Percentiles rank a stretch among this genome's conserved stretches.
phyloP scores from a whole-genome alignment of 2,329 filamentous ascomycete species.

The Venturia nashicola region DNA sequence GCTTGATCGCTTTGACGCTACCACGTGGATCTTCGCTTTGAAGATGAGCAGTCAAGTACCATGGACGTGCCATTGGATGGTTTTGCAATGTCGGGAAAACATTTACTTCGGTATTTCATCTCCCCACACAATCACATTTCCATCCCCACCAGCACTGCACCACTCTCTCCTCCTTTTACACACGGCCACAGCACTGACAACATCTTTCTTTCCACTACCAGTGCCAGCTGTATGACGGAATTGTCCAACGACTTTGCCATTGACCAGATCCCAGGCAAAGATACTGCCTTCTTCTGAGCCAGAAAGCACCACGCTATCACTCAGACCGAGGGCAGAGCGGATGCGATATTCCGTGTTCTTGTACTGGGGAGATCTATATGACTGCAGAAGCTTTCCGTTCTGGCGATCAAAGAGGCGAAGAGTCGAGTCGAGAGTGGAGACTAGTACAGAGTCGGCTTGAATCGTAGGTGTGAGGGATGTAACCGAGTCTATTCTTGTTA shows the following conservation, averaged over 20 bases:
- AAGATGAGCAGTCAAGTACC: too few relatives aligned
- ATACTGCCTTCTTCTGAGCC: slow-evolving; percentile 69
- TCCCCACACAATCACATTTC: slow-evolving; percentile 16
- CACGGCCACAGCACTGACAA: slow-evolving; percentile 36
- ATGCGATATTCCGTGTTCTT: slow-evolving; percentile 62
- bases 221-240: slow-evolving; percentile 34
- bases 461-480: slow-evolving; percentile 61
- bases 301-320: slow-evolving; percentile 65
- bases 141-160: slow-evolving; percentile 38
- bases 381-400: slow-evolving; percentile 60
- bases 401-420: slow-evolving; percentile 71
- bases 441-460: slow-evolving; percentile 63
- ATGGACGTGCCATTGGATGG: too few relatives aligned
- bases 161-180: slow-evolving; percentile 33
- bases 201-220: slow-evolving; percentile 19
- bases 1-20: too few relatives aligned
- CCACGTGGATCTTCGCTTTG: too few relatives aligned
- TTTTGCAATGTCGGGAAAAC: too few relatives aligned
- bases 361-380: slow-evolving; percentile 46
- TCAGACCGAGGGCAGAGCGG: slow-evolving; percentile 60
- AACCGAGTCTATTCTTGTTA: slow-evolving; percentile 39
- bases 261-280: slow-evolving; percentile 76
- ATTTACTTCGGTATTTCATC: neutral
- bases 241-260: slow-evolving; percentile 53
- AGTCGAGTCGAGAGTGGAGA: slow-evolving; percentile 62